phyloP scores from a whole-genome alignment of 768 basidiomycete species.

The Amanita jacksonii region DNA sequence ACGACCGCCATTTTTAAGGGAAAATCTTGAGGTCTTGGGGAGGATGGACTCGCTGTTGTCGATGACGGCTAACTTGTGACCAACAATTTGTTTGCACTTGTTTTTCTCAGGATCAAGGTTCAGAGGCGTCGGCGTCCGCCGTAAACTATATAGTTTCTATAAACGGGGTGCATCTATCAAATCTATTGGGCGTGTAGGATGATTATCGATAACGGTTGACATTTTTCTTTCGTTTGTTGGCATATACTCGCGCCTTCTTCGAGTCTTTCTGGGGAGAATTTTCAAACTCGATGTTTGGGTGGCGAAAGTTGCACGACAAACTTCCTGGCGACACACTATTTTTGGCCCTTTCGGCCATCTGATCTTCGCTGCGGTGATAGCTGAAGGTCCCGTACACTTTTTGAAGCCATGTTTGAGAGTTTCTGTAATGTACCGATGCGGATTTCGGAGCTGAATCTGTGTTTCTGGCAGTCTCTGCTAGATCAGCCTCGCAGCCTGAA shows the following conservation, averaged over 20 bases:
- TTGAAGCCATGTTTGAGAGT: slow-evolving; percentile 35
- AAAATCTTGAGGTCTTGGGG: slow-evolving; percentile 27
- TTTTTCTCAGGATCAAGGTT: slow-evolving; percentile 37
- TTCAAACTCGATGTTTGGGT: no score
- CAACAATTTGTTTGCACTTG: slow-evolving; percentile 38
- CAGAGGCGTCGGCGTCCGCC: slow-evolving; percentile 26
- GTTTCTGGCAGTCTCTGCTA: slow-evolving; percentile 25
- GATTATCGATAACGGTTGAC: no score
- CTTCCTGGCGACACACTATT: no score
- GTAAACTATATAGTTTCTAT: slow-evolving; percentile 34
- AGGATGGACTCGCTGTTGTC: slow-evolving; percentile 21
- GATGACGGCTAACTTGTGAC: slow-evolving; percentile 26
- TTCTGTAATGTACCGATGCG: slow-evolving; percentile 27
- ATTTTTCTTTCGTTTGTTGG: background rate
- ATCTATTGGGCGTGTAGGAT: background rate
- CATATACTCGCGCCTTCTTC: no score
- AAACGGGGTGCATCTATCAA: slow-evolving; percentile 10
- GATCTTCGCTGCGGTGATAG: background rate
- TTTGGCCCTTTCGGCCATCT: no score
- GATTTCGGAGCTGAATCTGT: slow-evolving; percentile 15
- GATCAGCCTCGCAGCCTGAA: slow-evolving; percentile 43
- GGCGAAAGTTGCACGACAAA: no score
- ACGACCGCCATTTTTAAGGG: slow-evolving; percentile 45
- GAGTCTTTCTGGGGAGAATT: no score
- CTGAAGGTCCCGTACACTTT: slow-evolving; percentile 33